Evolutionary conservation across 441 rosid genomes (phyloP), one percentile per base, ranked within the genome.

Genomic region (Manihot esculenta): DNA sequence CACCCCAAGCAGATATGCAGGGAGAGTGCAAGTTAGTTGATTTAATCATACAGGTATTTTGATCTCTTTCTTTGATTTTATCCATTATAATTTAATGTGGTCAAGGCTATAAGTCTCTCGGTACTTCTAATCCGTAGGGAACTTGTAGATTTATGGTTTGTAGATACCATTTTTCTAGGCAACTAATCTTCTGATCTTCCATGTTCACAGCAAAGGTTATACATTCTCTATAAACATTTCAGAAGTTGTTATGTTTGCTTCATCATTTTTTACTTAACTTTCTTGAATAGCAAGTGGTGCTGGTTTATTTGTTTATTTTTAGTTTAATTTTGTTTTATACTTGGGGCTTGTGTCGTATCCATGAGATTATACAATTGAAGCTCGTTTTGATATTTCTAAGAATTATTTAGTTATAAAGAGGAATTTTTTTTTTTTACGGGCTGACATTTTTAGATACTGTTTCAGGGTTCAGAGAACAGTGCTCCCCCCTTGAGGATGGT

Each of bases 401-500:
- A 30, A 27, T 27, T 15, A 13, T 58, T 30, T 27, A 26, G 30
- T 18, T 53, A 38, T 38, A 53, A 14, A 12, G n/a, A 57, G 38
- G 27, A 61, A n/a, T 61, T 14, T 3, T 33, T 66, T 66, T 21
- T 30, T 38, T n/a, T n/a, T n/a, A n/a, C n/a, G n/a, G n/a, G n/a
- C n/a, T n/a, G n/a, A n/a, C n/a, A n/a, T n/a, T n/a, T n/a, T n/a
- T n/a, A n/a, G n/a, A n/a, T n/a, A n/a, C n/a, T n/a, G n/a, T n/a
- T 81, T 68, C 93, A 94, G 95, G 95, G 88, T 76, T 75, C 87
- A 24, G 69, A 86, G 76, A 78, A 83, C n/a, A 68, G 81, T 53
- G 70, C 71, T 65, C 83, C 84, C 18, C 78, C 81, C 15, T 72
- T 93, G 77, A 88, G 89, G 79, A 84, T 93, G 81, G 84, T 79